Evolutionary conservation across 495 filamentous ascomycete species (phyloP).

Genomic region (Hyphodiscus hymeniophilus): DNA sequence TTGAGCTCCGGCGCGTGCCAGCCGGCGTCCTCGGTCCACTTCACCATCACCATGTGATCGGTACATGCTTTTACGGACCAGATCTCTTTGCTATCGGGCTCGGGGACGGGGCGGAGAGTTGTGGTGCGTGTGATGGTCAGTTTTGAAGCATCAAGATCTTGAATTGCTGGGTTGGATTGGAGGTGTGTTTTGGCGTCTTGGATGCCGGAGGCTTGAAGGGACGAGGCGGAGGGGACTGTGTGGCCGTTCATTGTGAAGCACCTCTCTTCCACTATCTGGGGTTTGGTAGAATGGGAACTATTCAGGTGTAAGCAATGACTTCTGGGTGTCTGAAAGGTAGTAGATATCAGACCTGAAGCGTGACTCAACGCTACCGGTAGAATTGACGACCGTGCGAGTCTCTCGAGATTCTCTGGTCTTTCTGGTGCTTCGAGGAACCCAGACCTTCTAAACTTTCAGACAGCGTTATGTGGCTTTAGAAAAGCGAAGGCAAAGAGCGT

Average conservation of each 20-base stretch:
- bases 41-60: slow-evolving; percentile 68
- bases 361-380: too few relatives aligned
- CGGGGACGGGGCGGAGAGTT: slow-evolving; percentile 57
- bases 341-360: too few relatives aligned
- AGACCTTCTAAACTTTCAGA: too few relatives aligned
- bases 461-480: too few relatives aligned
- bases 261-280: too few relatives aligned
- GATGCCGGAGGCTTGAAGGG: not conserved
- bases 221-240: not conserved
- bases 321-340: too few relatives aligned
- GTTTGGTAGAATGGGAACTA: too few relatives aligned
- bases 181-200: not conserved
- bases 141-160: slow-evolving; percentile 57
- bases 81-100: slow-evolving; percentile 25
- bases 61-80: slow-evolving; percentile 26
- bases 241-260: not conserved
- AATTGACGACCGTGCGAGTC: too few relatives aligned
- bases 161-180: not conserved
- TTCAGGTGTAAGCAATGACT: too few relatives aligned
- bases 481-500: too few relatives aligned
- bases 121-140: slow-evolving; percentile 59
- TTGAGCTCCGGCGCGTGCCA: slow-evolving; percentile 73
- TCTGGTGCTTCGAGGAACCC: too few relatives aligned
- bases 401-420: too few relatives aligned
- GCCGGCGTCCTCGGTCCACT: slow-evolving; percentile 58